Base-by-base conservation (phyloP, 164 flowering plant genomes). In the Echeveria elegans region DNA sequence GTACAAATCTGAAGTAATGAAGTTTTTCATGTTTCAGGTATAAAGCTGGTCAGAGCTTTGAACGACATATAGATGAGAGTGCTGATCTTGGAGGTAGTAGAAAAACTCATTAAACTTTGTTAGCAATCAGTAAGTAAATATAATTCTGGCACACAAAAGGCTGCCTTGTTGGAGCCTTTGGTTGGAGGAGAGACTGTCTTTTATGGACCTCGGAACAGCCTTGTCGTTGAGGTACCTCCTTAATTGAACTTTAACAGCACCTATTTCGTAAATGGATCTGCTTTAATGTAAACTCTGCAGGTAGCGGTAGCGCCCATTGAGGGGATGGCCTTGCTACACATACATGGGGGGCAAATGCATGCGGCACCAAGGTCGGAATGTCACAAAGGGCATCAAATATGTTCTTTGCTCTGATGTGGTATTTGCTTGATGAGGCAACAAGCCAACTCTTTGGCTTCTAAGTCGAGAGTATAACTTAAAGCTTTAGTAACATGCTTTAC, bases 121-220 rank as follows among this genome's bases (percentile, higher is more conserved):
- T 94, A 66, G 77, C 91, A 74, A 67, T 21, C 73, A 32, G 85
- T 80, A 73, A 36, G 74, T 9, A 85, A 76, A 60, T 72, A 69
- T 43, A 82, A 75, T 65, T 1, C 62, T 1, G 71, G 66, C 53
- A 70, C 56, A 68, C 45, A 47, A 26, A 68, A 64, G 19, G 82
- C 78, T 66, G 72, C 85, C 66, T 70, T 78, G 7, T 65, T 65
- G 4, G 86, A 88, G 60, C 73, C 82, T 53, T 77, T 91, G 56
- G 85, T 82, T 70, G 97, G 98, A 65, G 98, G 97, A 47, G 98
- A 94, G 76, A 94, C 97, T 50, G 97, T 94, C 60, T 94, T 94
- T 74, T 91, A 94, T 77, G 88, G 85, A 72, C 75, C 85, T 56
- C 82, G 91, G 75, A 84, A 83, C 72, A 63, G 79, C 38, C 52